Conservation (phyloP, 176 grass and related monocot genomes). For the Bolboschoenus planiculmis region DNA sequence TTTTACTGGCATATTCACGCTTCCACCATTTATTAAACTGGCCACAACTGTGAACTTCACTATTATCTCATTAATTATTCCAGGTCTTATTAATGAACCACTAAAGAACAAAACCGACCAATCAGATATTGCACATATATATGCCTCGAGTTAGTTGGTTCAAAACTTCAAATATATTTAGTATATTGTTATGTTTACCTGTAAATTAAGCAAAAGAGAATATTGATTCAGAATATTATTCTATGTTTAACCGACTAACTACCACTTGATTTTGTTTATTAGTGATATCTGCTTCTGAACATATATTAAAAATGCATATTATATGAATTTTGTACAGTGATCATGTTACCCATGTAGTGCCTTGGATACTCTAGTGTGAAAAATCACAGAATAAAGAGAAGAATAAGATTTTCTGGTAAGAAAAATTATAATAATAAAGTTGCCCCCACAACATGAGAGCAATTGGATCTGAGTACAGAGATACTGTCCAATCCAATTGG, state of each 20-base stretch:
- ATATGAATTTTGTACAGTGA: slow-evolving; percentile 3
- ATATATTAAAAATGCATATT: background rate
- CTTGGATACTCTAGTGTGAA: background rate
- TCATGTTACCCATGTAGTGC: slow-evolving; percentile 20
- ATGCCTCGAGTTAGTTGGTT: slow-evolving; percentile 5
- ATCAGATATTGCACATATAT: background rate
- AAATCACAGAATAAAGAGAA: background rate
- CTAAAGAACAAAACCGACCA: slow-evolving; percentile 21
- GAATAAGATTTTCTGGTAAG: background rate
- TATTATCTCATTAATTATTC: slow-evolving; percentile 17
- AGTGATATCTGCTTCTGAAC: background rate
- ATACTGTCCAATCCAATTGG: slow-evolving; percentile 14
- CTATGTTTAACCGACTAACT: slow-evolving; percentile 11
- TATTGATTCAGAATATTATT: slow-evolving; percentile 11
- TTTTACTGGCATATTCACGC: background rate
- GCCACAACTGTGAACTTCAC: no score
- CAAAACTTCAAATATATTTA: background rate
- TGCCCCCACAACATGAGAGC: slow-evolving; percentile 7
- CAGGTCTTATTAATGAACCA: slow-evolving; percentile 4
- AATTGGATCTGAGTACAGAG: slow-evolving; percentile 17
- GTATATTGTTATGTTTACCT: slow-evolving; percentile 14
- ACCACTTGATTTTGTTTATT: background rate
- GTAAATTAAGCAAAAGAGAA: slow-evolving; percentile 5
- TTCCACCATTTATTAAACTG: no score
- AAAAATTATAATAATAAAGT: background rate